Evolutionary conservation across 768 basidiomycete genomes (phyloP), one percentile per base, ranked within the genome.

Genomic region (Fomitopsis serialis): DNA sequence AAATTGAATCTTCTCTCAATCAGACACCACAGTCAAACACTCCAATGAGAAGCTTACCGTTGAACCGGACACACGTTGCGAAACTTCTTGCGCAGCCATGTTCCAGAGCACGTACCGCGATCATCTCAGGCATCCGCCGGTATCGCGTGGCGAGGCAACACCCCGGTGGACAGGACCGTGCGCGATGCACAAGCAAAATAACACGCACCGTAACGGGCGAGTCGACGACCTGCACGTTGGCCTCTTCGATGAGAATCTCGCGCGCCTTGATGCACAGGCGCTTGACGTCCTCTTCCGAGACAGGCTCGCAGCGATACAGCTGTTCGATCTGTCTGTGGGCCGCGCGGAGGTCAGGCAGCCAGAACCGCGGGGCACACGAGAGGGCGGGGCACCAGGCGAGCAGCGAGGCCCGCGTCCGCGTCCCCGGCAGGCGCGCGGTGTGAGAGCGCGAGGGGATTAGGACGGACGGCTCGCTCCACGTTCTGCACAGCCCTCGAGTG

Each of bases 161-260:
- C 11, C 11, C 29, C 29, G 29, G 29, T 32, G 29, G 29, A 32
- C 29, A 32, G 29, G 29, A 32, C 29, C 11, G 11, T 32, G 29
- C 50, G 53, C 44, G 42, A 47, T 67, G 65, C 43, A 63, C 21
- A 62, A 61, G 69, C 29, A 11, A 5, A 11, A 40, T 8, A 63
- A 50, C 63, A 74, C 83, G 72, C 72, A 87, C 94, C 62, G 96
- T 98, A 13, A 98, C 94, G 13, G 96, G 96, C 43, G 93, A 87
- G 72, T 98, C 95, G 32, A 98, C 89, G 59, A 86, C 82, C 68
- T 98, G 95, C 1, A 99, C 94, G 67, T 99, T 99, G 2, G 89
- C 96, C 71, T 98, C 96, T 71, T 98, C 96, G 62, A 98, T 92
- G 29, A 98, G 75, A 53, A 98, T 95, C 73, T 98, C 97, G 54